Evolutionary conservation across 1,139 yeast genomes (phyloP), one percentile per base, ranked within the genome.

Genomic region (Debaryomyces subglobosus): DNA sequence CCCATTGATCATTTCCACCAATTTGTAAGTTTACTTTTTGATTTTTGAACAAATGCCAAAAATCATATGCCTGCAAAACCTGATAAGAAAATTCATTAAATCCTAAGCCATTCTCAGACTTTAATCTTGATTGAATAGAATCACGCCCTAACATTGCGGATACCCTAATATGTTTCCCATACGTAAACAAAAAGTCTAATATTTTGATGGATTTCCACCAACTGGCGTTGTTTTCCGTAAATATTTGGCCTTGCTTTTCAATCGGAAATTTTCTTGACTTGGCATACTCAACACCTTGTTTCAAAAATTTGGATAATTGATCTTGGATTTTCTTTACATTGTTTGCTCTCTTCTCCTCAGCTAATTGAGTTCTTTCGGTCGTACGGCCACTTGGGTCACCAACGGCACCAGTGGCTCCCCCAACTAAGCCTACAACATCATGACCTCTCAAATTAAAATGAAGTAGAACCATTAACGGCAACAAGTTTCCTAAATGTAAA

Each of bases 1-100:
- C 99, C 94, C 97, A 94, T 67, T 94, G 99, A 64, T 94, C 99
- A 62, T 88, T 91, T 7, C 99, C 99, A 13, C 99, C 99, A 23
- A 95, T 83, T 68, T 94, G 97, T 32, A 91, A 67, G 44, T 78
- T 74, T 39, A 94, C 95, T 3, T 74, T 69, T 35, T 81, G 71
- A 13, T 78, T 64, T 40, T 77, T 77, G 69, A 83, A 84, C 54
- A 95, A 71, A 61, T 92, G 91, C 81, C 88, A 91, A 62, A 91
- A 95, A 63, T 94, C 99, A 65, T 83, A 94, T 0, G 97, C 98
- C 65, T 94, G 99, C 44, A 94, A 69, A 16, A 94, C 75, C 63
- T 94, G 99, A 65, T 94, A 94, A 1, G 96, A 80, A 63, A 94
- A 94, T 67, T 94, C 99, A 61, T 92, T 90, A 66, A 87, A 94